phyloP scores from a whole-genome alignment of 148 eudicot species.

The Salicornia ramosissima region DNA sequence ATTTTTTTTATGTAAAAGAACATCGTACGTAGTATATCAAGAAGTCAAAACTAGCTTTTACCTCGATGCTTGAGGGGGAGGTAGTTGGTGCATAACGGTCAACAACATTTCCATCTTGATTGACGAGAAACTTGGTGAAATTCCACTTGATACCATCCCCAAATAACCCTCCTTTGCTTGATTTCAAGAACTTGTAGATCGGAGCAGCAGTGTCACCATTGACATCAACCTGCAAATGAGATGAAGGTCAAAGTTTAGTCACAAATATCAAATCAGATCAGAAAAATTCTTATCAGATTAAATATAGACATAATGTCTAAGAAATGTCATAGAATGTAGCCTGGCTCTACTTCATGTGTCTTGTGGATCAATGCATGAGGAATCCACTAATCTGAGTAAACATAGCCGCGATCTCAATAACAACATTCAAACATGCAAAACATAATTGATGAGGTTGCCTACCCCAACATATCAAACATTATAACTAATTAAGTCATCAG shows the following conservation, averaged over 20 bases:
- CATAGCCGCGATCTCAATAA: neutral
- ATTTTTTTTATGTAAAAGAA: neutral
- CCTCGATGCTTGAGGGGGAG: constrained; percentile 87
- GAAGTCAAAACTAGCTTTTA: constrained; percentile 14
- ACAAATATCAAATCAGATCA: too few species aligned
- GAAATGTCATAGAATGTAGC: neutral
- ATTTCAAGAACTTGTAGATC: constrained; percentile 67
- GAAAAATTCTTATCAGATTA: too few species aligned
- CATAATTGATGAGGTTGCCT: neutral
- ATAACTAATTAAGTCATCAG: neutral
- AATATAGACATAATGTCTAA: too few species aligned
- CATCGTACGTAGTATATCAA: neutral
- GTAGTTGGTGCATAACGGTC: constrained; percentile 93
- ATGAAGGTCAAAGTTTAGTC: neutral
- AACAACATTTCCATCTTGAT: constrained; percentile 65
- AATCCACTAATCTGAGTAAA: neutral
- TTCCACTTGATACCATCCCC: constrained; percentile 87
- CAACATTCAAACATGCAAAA: neutral
- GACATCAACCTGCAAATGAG: constrained; percentile 57
- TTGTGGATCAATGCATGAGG: neutral
- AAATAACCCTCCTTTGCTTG: constrained; percentile 63
- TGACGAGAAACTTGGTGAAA: constrained; percentile 76
- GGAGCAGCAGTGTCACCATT: constrained; percentile 70
- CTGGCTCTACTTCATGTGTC: neutral
- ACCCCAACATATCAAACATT: neutral